Base-by-base conservation (phyloP, 129 eudicot species). In the Lactuca saligna region DNA sequence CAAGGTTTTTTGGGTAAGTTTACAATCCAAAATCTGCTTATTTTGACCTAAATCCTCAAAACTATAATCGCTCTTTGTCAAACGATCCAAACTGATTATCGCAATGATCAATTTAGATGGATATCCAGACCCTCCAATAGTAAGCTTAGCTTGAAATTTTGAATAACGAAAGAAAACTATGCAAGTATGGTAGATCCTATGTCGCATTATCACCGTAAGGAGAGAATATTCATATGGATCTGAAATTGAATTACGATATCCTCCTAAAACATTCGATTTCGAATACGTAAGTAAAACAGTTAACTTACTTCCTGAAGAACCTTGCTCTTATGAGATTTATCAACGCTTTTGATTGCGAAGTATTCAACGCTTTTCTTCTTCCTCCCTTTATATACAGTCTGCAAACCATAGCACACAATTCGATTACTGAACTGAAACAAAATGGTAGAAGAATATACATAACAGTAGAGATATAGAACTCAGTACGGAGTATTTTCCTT, bases 311-410 rank as follows among this genome's bases (percentile, higher is more conserved):
- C 97, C 50, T 91, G 97, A 49, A 87, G 82, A 83, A 91, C 84
- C 77, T 91, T 91, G 84, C 80, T 87, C 82, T 86, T 74, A 32
- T 91, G 96, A 10, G 92, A 81, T 70, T 91, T 91, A 59, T 91
- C 97, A 7, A 87, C 90, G 60, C 97, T 87, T 73, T 91, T 91
- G 56, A 91, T 70, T 9, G 95, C 97, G 73, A 69, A 85, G 70
- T 91, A 91, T 71, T 87, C 97, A 14, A 91, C 81, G 10, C 83
- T 82, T 72, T 87, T 87, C 90, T 91, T 91, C 97, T 79, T 85
- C 71, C 92, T 81, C 38, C 94, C 97, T 80, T 91, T 91, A 38
- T 91, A 91, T 10, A 91, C 97, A 61, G 96, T 80, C 97, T 91
- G 73, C 63, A 61, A 63, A 69, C 8, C 54, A 70, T 60, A 61